These are phyloP conservation scores for Camelina laxa DNA, from an alignment of 345 rosid species.

Conservation along the genomic window DNA sequence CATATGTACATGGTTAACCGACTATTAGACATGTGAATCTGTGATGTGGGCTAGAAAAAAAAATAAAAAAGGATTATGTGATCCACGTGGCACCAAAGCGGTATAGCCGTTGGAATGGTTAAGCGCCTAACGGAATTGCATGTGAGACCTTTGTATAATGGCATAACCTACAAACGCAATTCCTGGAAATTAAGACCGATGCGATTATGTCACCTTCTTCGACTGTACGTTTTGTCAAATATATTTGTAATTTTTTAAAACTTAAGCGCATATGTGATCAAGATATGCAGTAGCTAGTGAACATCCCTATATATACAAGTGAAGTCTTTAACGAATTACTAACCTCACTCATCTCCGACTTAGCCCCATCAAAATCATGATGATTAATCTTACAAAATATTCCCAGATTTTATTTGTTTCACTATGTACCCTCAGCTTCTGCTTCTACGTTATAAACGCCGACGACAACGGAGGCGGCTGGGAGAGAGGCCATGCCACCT, in stretches of 20 bases:
- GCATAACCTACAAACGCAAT: conserved; percentile 23
- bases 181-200: conserved; percentile 19
- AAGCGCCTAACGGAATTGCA: conserved; percentile 36
- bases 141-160: conserved; percentile 29
- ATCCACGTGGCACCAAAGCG: conserved; percentile 19
- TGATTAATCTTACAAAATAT: conserved; percentile 18
- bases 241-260: neutral
- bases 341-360: conserved; percentile 13
- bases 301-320: conserved; percentile 28
- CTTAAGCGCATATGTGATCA: neutral
- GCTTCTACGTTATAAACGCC: conserved; percentile 20
- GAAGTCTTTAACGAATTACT: conserved; percentile 14
- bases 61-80: neutral
- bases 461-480: conserved; percentile 29
- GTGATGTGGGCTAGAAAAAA: neutral
- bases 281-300: neutral
- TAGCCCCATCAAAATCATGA: conserved; percentile 31
- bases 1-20: neutral
- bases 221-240: neutral
- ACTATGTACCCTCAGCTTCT: conserved; percentile 29
- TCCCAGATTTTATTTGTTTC: conserved; percentile 20
- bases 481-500: conserved; percentile 47
- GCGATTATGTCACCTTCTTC: conserved; percentile 28
- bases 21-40: neutral
- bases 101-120: conserved; percentile 37